Evolutionary conservation across 257 asterid genomes (phyloP), one percentile per base, ranked within the genome.

Genomic region (Agastache rugosa): DNA sequence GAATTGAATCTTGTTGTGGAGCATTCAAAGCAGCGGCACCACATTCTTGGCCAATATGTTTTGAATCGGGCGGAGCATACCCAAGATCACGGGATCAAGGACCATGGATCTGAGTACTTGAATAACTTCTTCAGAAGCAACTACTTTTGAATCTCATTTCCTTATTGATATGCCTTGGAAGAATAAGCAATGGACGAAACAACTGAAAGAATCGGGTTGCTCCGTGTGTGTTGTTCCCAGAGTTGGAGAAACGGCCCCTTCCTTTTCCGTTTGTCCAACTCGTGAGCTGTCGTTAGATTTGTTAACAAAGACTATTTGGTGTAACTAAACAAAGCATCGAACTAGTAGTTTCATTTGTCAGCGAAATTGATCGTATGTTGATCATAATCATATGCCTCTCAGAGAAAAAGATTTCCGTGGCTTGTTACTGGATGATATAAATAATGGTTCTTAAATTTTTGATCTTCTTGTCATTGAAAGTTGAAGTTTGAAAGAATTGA

Each of bases 21-120:
- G 75, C 97, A 91, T 15, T 69, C 98, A 47, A 94, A 94, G 86
- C 98, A 94, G 83, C 85, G 98, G 78, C 98, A 94, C 81, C 98
- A 91, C 83, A 77, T 94, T 60, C 42, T 94, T 47, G 98, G 98
- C 16, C 97, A 92, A 72, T 94, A 92, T 71, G 87, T 90, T 45
- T 65, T 90, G 39, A 84, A 89, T 20, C 82, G 79, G 50, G 77
- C 83, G 39, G 93, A 80, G 10, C 72, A 75, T 6, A 72, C 63
- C 69, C 90, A 87, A 74, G 90, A 84, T 50, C 51, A 50, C 45
- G 88, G 75, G 37, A 15, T 78, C 63, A 81, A 87, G 85, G 96
- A 85, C 39, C 87, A 81, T 56, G 91, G 87, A 53, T 92, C 97
- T 3, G 75, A 84, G 68, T 94, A 86, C 84, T 87, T 94, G n/a